Conservation (phyloP, 306 rosid species). For the Abrus precatorius region DNA sequence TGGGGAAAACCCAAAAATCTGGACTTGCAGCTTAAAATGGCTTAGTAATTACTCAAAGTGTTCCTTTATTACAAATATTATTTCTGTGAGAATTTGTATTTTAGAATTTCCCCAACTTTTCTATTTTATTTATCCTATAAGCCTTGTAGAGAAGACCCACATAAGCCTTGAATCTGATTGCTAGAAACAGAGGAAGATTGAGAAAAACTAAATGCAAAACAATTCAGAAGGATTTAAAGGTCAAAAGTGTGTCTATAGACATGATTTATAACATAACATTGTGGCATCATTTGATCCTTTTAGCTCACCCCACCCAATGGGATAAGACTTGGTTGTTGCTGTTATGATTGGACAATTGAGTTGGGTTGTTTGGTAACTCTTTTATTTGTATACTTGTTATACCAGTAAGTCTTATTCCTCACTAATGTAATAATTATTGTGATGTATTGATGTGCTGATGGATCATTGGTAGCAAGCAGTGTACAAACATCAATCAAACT, state of each 20-base stretch:
- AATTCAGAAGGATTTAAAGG: too few relatives aligned
- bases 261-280: too few relatives aligned
- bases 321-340: too few relatives aligned
- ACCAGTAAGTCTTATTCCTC: neutral
- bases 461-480: constrained; percentile 26
- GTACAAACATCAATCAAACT: constrained; percentile 12
- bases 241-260: too few relatives aligned
- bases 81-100: constrained; percentile 10
- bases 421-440: neutral
- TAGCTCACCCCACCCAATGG: too few relatives aligned
- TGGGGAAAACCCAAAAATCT: neutral
- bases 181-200: too few relatives aligned
- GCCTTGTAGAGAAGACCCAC: too few relatives aligned
- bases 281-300: too few relatives aligned
- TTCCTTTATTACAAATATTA: constrained; percentile 9
- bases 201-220: too few relatives aligned
- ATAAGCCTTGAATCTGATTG: too few relatives aligned
- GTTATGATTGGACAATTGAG: too few relatives aligned
- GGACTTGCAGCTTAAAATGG: constrained; percentile 4
- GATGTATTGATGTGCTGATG: constrained; percentile 7
- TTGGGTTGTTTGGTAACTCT: neutral
- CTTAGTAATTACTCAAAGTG: neutral
- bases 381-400: constrained; percentile 2
- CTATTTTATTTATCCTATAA: constrained; percentile 31
- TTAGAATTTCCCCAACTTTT: neutral